phyloP scores from a whole-genome alignment of 495 filamentous ascomycete genomes.

The Mycothermus thermophilus region DNA sequence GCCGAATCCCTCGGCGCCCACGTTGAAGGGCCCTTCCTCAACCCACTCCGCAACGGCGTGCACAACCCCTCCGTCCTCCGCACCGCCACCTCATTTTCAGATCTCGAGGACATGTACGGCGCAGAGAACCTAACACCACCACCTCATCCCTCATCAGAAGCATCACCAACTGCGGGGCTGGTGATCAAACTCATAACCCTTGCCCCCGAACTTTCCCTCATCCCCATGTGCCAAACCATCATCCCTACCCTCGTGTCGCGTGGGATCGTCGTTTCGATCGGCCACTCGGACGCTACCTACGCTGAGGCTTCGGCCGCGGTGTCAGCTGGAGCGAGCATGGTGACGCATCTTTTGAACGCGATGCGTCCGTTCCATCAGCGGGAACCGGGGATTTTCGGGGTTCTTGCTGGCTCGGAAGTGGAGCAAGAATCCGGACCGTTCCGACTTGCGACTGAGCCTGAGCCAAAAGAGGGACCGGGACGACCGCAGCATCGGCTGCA shows the following conservation, averaged over 20 bases:
- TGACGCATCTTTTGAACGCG: conserved; percentile 84
- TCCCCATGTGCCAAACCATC: conserved; percentile 41
- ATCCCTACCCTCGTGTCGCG: conserved; percentile 45
- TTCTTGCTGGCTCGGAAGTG: conserved; percentile 40
- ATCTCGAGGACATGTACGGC: conserved; percentile 59
- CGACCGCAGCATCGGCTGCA: too few species aligned
- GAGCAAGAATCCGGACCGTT: too few species aligned
- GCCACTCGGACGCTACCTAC: conserved; percentile 72
- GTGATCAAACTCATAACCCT: conserved; percentile 64
- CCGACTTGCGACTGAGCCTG: too few species aligned
- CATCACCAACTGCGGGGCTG: neutral
- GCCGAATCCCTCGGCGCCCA: conserved; percentile 75
- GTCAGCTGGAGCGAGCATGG: conserved; percentile 59
- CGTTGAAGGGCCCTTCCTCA: conserved; percentile 74
- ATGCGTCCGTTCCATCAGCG: conserved; percentile 78
- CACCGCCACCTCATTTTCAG: conserved; percentile 35
- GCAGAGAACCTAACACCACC: conserved; percentile 38
- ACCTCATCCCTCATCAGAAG: conserved; percentile 2
- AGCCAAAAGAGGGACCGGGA: too few species aligned
- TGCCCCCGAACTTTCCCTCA: conserved; percentile 60
- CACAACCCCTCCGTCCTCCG: conserved; percentile 55
- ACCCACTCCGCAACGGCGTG: conserved; percentile 53
- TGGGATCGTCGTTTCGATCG: conserved; percentile 60
- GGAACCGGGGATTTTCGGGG: conserved; percentile 70
- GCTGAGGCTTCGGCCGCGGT: conserved; percentile 56